Conservation (phyloP, 2,329 filamentous ascomycete genomes). For the Colletotrichum horii region DNA sequence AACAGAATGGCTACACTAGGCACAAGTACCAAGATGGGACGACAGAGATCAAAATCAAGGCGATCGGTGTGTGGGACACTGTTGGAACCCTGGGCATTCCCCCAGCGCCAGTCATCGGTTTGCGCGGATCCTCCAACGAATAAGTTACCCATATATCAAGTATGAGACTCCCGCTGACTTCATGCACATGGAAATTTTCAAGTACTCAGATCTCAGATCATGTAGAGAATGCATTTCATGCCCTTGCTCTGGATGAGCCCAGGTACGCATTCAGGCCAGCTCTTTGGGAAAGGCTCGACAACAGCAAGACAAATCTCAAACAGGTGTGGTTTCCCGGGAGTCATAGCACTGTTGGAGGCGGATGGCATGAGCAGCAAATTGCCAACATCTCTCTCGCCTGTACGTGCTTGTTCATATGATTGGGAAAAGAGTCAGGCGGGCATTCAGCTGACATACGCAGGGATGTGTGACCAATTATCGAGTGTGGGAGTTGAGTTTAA, state of each 20-base stretch:
- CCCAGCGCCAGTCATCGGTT: slow-evolving; percentile 16
- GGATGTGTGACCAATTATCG: slow-evolving; percentile 61
- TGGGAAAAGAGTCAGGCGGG: not conserved
- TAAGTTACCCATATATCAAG: slow-evolving; percentile 47
- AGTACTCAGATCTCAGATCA: slow-evolving; percentile 56
- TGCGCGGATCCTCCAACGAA: slow-evolving; percentile 42
- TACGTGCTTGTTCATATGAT: slow-evolving; percentile 25
- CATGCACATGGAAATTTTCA: slow-evolving; percentile 48
- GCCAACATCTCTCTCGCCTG: slow-evolving; percentile 42
- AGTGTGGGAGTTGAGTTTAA: slow-evolving; percentile 57
- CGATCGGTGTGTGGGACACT: slow-evolving; percentile 44
- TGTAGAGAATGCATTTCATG: slow-evolving; percentile 64
- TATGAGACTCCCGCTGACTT: slow-evolving; percentile 35
- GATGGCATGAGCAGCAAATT: slow-evolving; percentile 59
- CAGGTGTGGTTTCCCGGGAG: slow-evolving; percentile 72
- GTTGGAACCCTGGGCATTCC: slow-evolving; percentile 50
- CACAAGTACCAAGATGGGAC: slow-evolving; percentile 42
- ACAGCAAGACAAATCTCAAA: slow-evolving; percentile 47
- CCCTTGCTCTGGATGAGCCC: slow-evolving; percentile 62
- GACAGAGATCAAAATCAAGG: slow-evolving; percentile 40
- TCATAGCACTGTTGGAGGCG: slow-evolving; percentile 74
- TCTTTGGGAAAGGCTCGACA: slow-evolving; percentile 54
- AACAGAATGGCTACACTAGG: slow-evolving; percentile 26
- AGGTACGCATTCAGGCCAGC: slow-evolving; percentile 58
- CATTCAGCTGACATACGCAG: slow-evolving; percentile 29